Evolutionary conservation across 306 rosid species (phyloP).

Genomic region (Fagus sylvatica): DNA sequence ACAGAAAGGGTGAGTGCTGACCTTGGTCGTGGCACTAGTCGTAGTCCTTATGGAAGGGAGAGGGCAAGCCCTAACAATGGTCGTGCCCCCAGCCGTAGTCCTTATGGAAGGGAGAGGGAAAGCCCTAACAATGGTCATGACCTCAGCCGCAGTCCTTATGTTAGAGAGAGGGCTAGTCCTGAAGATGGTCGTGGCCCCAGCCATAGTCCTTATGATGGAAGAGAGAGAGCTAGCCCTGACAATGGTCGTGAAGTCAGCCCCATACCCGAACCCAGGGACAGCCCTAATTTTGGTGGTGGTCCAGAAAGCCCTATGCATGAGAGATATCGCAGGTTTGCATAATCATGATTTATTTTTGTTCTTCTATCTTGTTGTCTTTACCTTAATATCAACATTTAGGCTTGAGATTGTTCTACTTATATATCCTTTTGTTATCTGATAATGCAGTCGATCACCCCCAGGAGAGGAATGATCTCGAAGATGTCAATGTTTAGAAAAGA

Average conservation of each 20-base stretch:
- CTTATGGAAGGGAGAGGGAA: conserved; percentile 33
- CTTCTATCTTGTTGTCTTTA: background rate
- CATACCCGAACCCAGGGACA: conserved; percentile 57
- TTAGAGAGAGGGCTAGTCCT: conserved; percentile 54
- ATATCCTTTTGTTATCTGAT: background rate
- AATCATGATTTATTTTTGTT: background rate
- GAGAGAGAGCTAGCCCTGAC: conserved; percentile 48
- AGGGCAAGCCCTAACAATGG: conserved; percentile 30
- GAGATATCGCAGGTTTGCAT: conserved; percentile 70
- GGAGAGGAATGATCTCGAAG: conserved; percentile 64
- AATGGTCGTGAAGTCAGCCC: conserved; percentile 62
- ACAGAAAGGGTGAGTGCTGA: conserved; percentile 45
- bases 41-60: conserved; percentile 38
- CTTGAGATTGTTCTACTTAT: background rate
- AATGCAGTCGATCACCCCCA: conserved; percentile 74
- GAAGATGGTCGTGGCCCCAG: conserved; percentile 51
- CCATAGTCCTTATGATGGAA: conserved; percentile 50
- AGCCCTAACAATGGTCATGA: conserved; percentile 39
- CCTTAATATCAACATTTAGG: background rate
- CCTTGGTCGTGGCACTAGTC: conserved; percentile 34
- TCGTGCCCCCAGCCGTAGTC: conserved; percentile 30
- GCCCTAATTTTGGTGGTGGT: conserved; percentile 78
- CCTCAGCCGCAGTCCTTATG: conserved; percentile 45
- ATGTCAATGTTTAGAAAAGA: conserved; percentile 11
- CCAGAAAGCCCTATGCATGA: conserved; percentile 81